A percentile compares a stretch with the other conserved stretches of the same genome.
phyloP scores from a whole-genome alignment of 345 rosid genomes.

The Psidium friedrichsthalianum region DNA sequence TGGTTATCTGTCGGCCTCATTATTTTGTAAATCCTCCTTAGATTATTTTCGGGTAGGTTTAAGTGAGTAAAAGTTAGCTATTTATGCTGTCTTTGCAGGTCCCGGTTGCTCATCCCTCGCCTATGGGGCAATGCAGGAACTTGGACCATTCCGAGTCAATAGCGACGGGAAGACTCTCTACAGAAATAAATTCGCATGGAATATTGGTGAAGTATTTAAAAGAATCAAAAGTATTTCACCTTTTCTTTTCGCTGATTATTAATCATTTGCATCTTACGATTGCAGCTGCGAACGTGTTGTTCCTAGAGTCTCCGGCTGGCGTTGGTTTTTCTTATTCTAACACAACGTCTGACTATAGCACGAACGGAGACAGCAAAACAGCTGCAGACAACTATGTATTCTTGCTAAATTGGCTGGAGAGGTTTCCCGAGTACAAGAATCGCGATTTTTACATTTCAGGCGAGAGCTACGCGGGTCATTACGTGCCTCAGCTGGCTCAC shows the following conservation, averaged over 20 bases:
- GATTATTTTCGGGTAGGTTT: neutral
- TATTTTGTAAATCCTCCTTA: neutral
- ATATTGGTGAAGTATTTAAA: neutral
- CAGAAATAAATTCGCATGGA: conserved; percentile 21
- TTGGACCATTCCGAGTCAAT: conserved; percentile 30
- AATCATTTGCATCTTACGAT: neutral
- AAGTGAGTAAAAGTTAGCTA: neutral
- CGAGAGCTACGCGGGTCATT: conserved; percentile 88
- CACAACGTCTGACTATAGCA: conserved; percentile 30
- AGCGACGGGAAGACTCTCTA: conserved; percentile 35
- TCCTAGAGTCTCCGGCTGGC: conserved; percentile 76
- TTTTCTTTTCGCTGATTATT: neutral
- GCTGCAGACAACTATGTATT: conserved; percentile 54
- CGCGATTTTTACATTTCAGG: conserved; percentile 70
- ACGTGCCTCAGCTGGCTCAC: conserved; percentile 72
- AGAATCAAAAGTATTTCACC: neutral
- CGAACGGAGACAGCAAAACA: conserved; percentile 45
- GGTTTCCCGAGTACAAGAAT: conserved; percentile 70
- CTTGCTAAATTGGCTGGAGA: conserved; percentile 63
- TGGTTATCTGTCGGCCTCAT: neutral
- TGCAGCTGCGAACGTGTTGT: conserved; percentile 35
- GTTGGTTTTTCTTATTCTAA: conserved; percentile 84
- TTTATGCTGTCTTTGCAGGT: conserved; percentile 5
- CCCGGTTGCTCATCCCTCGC: conserved; percentile 38
- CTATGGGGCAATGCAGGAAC: conserved; percentile 37